Percentiles rank a stretch among this genome's conserved stretches.
phyloP scores from a whole-genome alignment of 2,329 filamentous ascomycete species.

The Trichoderma gracile region DNA sequence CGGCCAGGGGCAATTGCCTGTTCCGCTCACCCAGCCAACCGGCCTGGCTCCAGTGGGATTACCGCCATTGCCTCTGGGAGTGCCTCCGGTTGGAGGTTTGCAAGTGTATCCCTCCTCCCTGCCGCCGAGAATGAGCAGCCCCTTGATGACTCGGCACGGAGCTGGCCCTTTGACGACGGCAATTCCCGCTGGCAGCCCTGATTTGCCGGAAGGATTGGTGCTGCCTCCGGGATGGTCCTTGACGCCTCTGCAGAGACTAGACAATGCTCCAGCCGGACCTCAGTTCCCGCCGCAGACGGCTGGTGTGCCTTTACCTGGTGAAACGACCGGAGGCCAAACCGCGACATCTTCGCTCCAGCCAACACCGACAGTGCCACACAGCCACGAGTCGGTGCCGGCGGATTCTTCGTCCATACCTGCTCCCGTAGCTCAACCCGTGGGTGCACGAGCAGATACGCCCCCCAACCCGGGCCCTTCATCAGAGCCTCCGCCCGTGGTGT shows the following conservation, averaged over 20 bases:
- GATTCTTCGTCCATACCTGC: background rate
- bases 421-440: background rate
- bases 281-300: slow-evolving; percentile 31
- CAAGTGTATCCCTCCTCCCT: slow-evolving; percentile 29
- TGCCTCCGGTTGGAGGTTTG: slow-evolving; percentile 7
- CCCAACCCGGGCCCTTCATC: slow-evolving; percentile 21
- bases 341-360: slow-evolving; percentile 9
- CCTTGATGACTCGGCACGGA: slow-evolving; percentile 51
- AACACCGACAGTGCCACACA: background rate
- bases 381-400: background rate
- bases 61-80: background rate
- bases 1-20: slow-evolving; percentile 24
- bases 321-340: slow-evolving; percentile 27
- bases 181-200: slow-evolving; percentile 61
- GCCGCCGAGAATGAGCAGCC: slow-evolving; percentile 43
- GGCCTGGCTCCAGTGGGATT: slow-evolving; percentile 23
- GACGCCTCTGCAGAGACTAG: slow-evolving; percentile 59
- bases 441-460: background rate
- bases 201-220: slow-evolving; percentile 63
- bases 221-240: slow-evolving; percentile 67
- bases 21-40: slow-evolving; percentile 23
- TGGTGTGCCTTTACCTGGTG: slow-evolving; percentile 27
- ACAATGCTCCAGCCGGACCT: slow-evolving; percentile 39
- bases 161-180: slow-evolving; percentile 47
- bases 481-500: slow-evolving; percentile 43